Percentiles rank a stretch among this genome's conserved stretches.
Evolutionary conservation across 352 stramenopile species (phyloP).

Genomic region (Globisporangium okanoganense): DNA sequence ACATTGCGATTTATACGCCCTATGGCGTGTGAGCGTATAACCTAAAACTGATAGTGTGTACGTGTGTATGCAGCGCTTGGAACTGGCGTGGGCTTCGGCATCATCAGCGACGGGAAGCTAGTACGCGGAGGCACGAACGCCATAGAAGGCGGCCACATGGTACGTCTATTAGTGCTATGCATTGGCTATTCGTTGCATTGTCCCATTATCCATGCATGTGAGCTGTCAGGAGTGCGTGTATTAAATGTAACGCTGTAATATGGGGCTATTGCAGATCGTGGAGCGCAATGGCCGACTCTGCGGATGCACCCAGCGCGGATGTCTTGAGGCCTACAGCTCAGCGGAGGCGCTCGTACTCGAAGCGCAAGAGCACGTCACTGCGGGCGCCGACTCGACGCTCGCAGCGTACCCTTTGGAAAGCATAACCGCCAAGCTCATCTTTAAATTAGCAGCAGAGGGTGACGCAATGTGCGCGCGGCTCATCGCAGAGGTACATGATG

Average conservation of each 20-base stretch:
- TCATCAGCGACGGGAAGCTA: constrained; percentile 61
- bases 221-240: neutral
- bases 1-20: neutral
- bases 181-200: neutral
- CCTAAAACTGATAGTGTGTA: neutral
- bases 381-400: constrained; percentile 51
- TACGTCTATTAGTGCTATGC: constrained; percentile 16
- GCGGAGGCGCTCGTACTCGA: constrained; percentile 58
- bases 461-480: constrained; percentile 67
- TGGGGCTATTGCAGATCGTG: constrained; percentile 50
- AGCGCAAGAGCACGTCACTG: constrained; percentile 59
- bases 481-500: constrained; percentile 51
- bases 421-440: constrained; percentile 77
- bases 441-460: constrained; percentile 57
- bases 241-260: neutral
- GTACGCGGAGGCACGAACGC: constrained; percentile 61
- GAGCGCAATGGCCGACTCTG: constrained; percentile 75
- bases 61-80: constrained; percentile 44
- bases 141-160: constrained; percentile 81
- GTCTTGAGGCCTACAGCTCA: constrained; percentile 77
- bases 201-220: neutral
- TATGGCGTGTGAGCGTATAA: too few species aligned
- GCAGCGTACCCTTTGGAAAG: constrained; percentile 30
- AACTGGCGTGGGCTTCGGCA: constrained; percentile 66
- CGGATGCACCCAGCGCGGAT: constrained; percentile 69